Percentiles rank a stretch among this genome's conserved stretches.
Evolutionary conservation across 2,329 filamentous ascomycete species (phyloP).

Genomic region (Cercospora citrullina): DNA sequence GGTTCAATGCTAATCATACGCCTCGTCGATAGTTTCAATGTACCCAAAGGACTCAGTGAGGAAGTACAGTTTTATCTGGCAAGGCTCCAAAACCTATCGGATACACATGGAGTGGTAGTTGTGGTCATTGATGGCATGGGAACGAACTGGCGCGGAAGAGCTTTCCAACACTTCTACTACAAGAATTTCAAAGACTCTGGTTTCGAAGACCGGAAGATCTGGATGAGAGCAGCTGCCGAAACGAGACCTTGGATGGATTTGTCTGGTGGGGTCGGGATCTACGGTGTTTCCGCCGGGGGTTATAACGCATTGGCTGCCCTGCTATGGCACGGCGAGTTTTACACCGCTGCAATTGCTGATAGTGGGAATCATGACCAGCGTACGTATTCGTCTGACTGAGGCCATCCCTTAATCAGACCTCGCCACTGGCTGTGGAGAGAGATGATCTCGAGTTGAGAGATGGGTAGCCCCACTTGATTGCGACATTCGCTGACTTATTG

Average conservation of each 20-base stretch:
- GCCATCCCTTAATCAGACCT: background rate
- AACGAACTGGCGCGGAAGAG: constrained; percentile 14
- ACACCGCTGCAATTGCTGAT: constrained; percentile 12
- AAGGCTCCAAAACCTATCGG: background rate
- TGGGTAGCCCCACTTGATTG: background rate
- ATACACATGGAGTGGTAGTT: constrained; percentile 9
- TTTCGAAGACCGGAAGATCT: constrained; percentile 11
- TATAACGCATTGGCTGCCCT: constrained; percentile 9
- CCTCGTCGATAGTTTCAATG: background rate
- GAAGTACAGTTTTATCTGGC: no score
- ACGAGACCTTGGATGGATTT: constrained; percentile 12
- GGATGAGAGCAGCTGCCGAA: constrained; percentile 15
- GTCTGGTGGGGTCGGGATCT: constrained; percentile 9
- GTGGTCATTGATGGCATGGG: constrained; percentile 16
- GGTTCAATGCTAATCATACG: background rate
- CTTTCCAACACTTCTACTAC: constrained; percentile 7
- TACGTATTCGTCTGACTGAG: background rate
- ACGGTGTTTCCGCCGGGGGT: constrained; percentile 8
- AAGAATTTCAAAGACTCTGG: constrained; percentile 15
- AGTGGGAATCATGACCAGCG: constrained; percentile 12
- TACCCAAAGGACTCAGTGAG: background rate
- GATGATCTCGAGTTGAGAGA: background rate
- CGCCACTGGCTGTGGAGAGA: background rate
- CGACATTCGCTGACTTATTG: background rate
- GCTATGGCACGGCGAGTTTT: constrained; percentile 16